Percentiles rank a stretch among this genome's conserved stretches.
phyloP scores from a whole-genome alignment of 176 grass and related monocot species.

The Carex littledalei region DNA sequence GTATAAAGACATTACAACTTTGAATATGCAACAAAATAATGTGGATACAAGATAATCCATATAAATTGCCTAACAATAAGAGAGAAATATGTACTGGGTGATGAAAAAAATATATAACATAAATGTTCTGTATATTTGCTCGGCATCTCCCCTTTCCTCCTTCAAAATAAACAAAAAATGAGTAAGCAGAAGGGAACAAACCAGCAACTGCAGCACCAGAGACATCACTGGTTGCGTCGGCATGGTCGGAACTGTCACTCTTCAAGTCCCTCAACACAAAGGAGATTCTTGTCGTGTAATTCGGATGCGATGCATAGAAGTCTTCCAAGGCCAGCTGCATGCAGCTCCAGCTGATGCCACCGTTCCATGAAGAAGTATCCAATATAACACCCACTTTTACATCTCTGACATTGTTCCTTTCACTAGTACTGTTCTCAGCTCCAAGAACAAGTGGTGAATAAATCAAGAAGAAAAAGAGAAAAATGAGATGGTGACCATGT shows the following conservation, averaged over 20 bases:
- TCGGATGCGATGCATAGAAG: slow-evolving; percentile 26
- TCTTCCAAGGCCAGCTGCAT: slow-evolving; percentile 52
- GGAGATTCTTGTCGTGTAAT: slow-evolving; percentile 31
- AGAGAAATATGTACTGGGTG: background rate
- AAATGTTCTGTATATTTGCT: background rate
- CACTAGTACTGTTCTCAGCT: background rate
- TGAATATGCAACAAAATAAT: background rate
- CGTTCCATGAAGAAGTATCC: slow-evolving; percentile 37
- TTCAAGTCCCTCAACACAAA: slow-evolving; percentile 43
- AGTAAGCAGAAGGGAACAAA: background rate
- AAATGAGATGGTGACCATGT: background rate
- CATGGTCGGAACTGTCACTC: too few relatives aligned
- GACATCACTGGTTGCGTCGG: background rate
- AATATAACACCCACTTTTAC: slow-evolving; percentile 70
- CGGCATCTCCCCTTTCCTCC: background rate
- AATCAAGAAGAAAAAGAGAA: background rate
- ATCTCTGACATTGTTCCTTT: background rate
- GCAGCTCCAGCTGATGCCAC: slow-evolving; percentile 56
- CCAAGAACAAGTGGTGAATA: background rate
- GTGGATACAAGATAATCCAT: background rate
- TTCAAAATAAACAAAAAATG: background rate
- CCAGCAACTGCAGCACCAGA: slow-evolving; percentile 45
- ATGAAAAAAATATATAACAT: too few relatives aligned
- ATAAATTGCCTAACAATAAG: background rate
- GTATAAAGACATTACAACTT: background rate